Evolutionary conservation across 345 rosid species (phyloP), one percentile per base, ranked within the genome.

Genomic region (Trapa bicornis): DNA sequence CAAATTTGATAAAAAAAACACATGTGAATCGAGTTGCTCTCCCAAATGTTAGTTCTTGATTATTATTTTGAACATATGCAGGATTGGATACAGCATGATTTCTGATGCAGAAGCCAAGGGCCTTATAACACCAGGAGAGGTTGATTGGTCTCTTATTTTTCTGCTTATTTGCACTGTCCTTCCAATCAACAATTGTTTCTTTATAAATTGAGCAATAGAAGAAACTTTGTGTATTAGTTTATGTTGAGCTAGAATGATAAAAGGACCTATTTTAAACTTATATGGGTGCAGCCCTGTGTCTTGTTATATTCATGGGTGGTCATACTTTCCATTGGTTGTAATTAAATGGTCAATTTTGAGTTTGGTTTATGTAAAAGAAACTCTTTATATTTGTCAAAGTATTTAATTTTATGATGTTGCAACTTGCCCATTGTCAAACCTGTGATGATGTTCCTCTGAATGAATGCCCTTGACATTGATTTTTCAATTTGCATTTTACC

Each of bases 31-130:
- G 37, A 6, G 33, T 36, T 32, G 43, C 43, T 41, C 43, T 35
- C 33, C 33, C 32, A 11, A 4, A 10, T 7, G 62, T 9, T 32
- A 10, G 33, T 54, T 54, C 11, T n/a, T 47, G 58, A 66, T 66
- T 8, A 50, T 10, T 29, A 65, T 39, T 48, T 47, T 15, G 7
- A 48, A 5, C 2, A 72, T 33, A 9, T 74, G 77, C 79, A 92
- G 95, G 87, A 92, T 92, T 82, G 96, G 89, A 57, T 89, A 86
- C 56, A 89, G 95, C 65, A 89, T 92, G 98, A 89, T 89, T 70
- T 47, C 85, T 33, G 98, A 92, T 83, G 98, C 98, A 2, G 92
- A 89, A 77, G 78, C 73, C 2, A 79, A 86, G 71, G 96, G 91
- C 67, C 86, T 84, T 41, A 87, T 92, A 5, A 86, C 80, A 47